phyloP scores from a whole-genome alignment of 2,329 filamentous ascomycete species.

The Phaeomoniella chlamydospora region DNA sequence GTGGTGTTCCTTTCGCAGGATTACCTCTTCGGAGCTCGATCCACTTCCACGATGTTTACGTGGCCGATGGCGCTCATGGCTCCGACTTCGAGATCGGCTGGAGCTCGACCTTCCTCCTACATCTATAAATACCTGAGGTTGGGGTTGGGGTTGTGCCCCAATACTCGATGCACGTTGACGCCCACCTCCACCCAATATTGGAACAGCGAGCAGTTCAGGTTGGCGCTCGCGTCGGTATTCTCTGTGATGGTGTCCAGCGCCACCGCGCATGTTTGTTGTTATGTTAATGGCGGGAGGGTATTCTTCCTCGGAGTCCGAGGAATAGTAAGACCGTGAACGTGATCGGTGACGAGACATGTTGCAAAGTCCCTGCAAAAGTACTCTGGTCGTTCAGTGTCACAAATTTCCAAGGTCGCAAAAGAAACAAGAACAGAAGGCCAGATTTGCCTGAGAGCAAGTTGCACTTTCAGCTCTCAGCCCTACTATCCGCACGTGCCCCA shows the following conservation, averaged over 20 bases:
- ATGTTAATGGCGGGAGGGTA: background rate
- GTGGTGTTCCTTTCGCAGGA: background rate
- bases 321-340: background rate
- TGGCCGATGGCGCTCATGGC: constrained; percentile 31
- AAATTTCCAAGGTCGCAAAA: too few species aligned
- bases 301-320: background rate
- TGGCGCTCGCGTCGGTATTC: background rate
- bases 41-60: background rate
- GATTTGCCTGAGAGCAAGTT: too few species aligned
- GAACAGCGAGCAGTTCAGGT: constrained; percentile 1
- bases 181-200: background rate
- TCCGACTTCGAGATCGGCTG: constrained; percentile 48
- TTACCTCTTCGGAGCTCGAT: background rate
- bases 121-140: constrained; percentile 1
- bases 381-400: too few species aligned
- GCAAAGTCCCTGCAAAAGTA: background rate
- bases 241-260: too few species aligned
- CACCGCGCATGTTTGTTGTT: background rate
- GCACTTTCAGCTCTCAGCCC: too few species aligned
- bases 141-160: constrained; percentile 2
- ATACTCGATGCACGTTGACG: constrained; percentile 3
- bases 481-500: too few species aligned
- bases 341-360: background rate
- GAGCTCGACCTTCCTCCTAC: constrained; percentile 39
- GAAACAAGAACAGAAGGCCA: too few species aligned